Evolutionary conservation across 805 yeast genomes (phyloP), one percentile per base, ranked within the genome.

Genomic region (Kuraishia ogatae): DNA sequence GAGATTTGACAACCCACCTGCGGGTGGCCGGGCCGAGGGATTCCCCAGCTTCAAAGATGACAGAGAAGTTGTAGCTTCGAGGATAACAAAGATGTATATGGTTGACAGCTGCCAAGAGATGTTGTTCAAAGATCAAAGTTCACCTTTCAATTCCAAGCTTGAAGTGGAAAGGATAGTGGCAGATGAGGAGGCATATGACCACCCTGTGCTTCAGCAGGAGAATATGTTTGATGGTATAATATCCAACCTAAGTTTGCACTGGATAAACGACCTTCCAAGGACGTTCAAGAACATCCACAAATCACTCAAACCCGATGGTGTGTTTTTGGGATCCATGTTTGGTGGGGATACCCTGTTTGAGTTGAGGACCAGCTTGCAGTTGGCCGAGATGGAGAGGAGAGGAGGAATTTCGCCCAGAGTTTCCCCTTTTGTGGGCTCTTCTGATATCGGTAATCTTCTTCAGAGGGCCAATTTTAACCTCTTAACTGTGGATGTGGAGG

Each of bases 321-420:
- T 91, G 63, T 87, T 89, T 60, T 77, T 89, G 76, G 96, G 88
- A 1, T 80, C 90, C 22, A 79, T 89, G 77, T 80, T 87, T 60
- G 94, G 93, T 21, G 93, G 92, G 11, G 96, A 89, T 64, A 85
- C 96, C 1, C 68, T 89, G n/a, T 89, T 82, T 63, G 96, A 89
- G 66, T 74, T 89, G 57, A 76, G 96, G 52, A 86, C 96, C 0
- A 75, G 91, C 2, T 71, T 89, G 50, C 96, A 89, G 67, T 71
- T 89, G 55, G 96, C 96, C 0, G 96, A 89, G 63, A 71, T 84
- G 71, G 96, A 89, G 64, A 74, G 96, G 53, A 73, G 69, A 50
- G 94, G 96, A 10, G 91, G 96, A 1, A 76, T 89, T 57, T 79
- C 93, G 1, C 94, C 96, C 1, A 72, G 96, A 46, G 80, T 89